Evolutionary conservation across 345 rosid genomes (phyloP).

Genomic region (Erucastrum elatum): DNA sequence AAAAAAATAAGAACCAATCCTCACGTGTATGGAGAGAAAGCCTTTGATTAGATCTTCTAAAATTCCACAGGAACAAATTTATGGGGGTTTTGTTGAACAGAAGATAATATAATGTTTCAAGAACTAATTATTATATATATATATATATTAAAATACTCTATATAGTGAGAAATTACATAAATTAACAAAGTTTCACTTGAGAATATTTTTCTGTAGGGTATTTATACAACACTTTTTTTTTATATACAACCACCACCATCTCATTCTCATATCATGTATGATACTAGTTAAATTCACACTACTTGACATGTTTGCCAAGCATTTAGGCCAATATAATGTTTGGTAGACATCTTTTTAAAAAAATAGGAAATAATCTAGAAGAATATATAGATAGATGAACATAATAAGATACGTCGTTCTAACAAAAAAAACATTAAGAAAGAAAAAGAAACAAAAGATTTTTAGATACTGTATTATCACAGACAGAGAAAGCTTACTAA

Average conservation of each 20-base stretch:
- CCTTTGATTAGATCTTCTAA: neutral
- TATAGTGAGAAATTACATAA: neutral
- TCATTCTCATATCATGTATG: too few species aligned
- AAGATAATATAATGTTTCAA: neutral
- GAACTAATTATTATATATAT: too few species aligned
- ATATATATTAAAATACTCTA: neutral
- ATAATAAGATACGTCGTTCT: neutral
- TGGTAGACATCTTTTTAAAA: neutral
- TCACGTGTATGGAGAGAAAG: neutral
- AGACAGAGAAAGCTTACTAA: neutral
- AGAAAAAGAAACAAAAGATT: neutral
- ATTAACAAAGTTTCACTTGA: neutral
- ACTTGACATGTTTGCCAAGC: constrained; percentile 3
- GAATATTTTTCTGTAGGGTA: neutral
- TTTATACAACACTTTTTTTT: neutral
- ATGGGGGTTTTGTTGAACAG: neutral
- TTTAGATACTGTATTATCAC: neutral
- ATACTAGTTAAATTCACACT: neutral
- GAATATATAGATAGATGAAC: neutral
- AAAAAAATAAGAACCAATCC: too few species aligned
- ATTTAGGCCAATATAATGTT: neutral
- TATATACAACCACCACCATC: too few species aligned
- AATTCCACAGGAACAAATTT: neutral
- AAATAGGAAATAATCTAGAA: neutral
- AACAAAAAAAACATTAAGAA: neutral